Conservation (phyloP, 2,329 filamentous ascomycete genomes). For the Exophiala aquamarina region DNA sequence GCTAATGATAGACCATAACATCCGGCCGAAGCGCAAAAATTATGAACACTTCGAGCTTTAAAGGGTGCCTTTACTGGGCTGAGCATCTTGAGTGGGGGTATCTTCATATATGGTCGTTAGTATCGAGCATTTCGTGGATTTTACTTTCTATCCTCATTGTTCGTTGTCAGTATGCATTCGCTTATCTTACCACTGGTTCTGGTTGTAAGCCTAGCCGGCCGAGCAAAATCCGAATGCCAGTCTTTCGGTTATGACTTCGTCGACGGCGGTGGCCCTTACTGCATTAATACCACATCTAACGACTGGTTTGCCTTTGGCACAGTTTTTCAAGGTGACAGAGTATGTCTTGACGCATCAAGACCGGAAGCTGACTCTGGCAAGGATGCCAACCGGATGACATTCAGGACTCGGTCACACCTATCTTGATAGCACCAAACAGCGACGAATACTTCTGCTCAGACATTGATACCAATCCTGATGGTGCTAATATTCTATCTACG, state of each 20-base stretch:
- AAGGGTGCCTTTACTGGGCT: background rate
- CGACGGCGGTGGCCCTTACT: constrained; percentile 26
- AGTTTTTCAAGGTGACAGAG: constrained; percentile 20
- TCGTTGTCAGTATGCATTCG: constrained; percentile 14
- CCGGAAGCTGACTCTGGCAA: constrained; percentile 9
- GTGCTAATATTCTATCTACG: constrained; percentile 21
- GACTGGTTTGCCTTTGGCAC: constrained; percentile 27
- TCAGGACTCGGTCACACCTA: constrained; percentile 23
- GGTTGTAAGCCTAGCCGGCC: constrained; percentile 12
- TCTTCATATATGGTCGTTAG: constrained; percentile 10
- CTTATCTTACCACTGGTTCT: background rate
- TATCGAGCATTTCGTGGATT: background rate
- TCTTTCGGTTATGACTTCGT: constrained; percentile 26
- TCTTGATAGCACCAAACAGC: constrained; percentile 24
- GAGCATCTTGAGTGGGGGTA: background rate
- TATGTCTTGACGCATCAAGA: background rate
- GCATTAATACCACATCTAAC: constrained; percentile 23
- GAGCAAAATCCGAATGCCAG: constrained; percentile 16
- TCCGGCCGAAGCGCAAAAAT: background rate
- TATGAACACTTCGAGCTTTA: too few relatives aligned
- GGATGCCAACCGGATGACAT: constrained; percentile 21
- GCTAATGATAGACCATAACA: too few relatives aligned
- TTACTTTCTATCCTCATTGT: background rate
- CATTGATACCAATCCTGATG: constrained; percentile 22
- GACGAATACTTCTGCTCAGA: constrained; percentile 28